These are phyloP conservation scores for Penicillium vulpinum DNA, from an alignment of 2,329 filamentous ascomycete genomes.

Conservation along the genomic window DNA sequence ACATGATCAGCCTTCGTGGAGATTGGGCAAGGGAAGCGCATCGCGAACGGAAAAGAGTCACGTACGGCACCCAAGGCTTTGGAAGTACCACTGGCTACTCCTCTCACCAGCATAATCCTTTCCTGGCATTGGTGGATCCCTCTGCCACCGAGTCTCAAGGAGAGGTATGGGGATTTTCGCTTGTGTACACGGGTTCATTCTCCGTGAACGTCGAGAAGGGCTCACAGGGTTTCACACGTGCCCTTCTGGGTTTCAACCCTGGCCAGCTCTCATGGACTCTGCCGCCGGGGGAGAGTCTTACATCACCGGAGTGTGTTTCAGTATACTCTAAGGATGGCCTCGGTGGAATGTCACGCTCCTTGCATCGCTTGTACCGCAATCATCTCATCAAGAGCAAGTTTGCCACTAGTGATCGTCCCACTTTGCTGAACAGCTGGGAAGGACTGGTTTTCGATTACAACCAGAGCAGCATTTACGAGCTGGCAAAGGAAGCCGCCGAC, in stretches of 20 bases:
- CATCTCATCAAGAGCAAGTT: slow-evolving; percentile 61
- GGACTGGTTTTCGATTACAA: slow-evolving; percentile 62
- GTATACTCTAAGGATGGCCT: slow-evolving; percentile 61
- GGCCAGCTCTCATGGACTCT: slow-evolving; percentile 61
- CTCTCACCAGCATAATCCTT: slow-evolving; percentile 65
- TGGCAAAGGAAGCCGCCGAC: slow-evolving; percentile 58
- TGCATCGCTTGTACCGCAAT: slow-evolving; percentile 62
- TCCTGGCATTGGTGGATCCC: slow-evolving; percentile 58
- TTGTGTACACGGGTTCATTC: slow-evolving; percentile 66
- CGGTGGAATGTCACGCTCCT: slow-evolving; percentile 62
- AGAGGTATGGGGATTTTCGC: slow-evolving; percentile 64
- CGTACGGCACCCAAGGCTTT: slow-evolving; percentile 58
- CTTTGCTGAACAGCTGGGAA: slow-evolving; percentile 67
- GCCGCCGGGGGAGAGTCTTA: slow-evolving; percentile 56
- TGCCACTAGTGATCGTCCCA: slow-evolving; percentile 53
- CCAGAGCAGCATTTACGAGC: slow-evolving; percentile 54
- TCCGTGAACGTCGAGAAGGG: slow-evolving; percentile 61
- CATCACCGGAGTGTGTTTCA: slow-evolving; percentile 63
- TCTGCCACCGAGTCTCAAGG: slow-evolving; percentile 61
- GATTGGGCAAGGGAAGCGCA: slow-evolving; percentile 64
- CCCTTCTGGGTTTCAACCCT: slow-evolving; percentile 62
- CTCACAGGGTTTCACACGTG: slow-evolving; percentile 62
- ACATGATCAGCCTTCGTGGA: slow-evolving; percentile 63
- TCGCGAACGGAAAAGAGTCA: slow-evolving; percentile 55
- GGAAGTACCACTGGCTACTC: slow-evolving; percentile 63